Evolutionary conservation across 495 filamentous ascomycete species (phyloP), one percentile per base, ranked within the genome.

Genomic region (Chaetomium cochliodes): DNA sequence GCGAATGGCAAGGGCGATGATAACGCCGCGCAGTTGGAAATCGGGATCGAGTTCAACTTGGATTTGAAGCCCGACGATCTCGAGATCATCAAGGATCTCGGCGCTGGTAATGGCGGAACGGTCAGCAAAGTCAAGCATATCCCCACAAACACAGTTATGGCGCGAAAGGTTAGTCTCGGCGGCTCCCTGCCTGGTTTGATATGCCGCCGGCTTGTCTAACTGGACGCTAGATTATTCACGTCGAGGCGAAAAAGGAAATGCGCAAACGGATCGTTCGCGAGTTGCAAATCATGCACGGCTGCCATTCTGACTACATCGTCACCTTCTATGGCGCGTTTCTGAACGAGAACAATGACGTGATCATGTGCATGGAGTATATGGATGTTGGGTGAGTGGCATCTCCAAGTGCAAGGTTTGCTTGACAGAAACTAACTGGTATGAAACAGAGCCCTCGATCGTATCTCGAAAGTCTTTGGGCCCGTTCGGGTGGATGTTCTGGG

Each of bases 311-410:
- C 47, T 92, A 92, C 73, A 98, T 98, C 70, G 94, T 98, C 26
- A 96, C 88, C 16, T 98, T 98, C 76, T 97, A 97, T 70, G 94
- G 94, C 54, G 94, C 94, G 25, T 98, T 98, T 77, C 84, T 97
- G 63, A 97, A 96, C 70, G 92, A 97, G 69, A 89, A 88, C 52
- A 90, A 94, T 67, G 94, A 98, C 78, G 96, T 98, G 65, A 92
- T 97, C 65, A 89, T 98, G 89, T 98, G 94, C 74, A 98, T 98
- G 94, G 94, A 98, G 75, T 97, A 98, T 72, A 96, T 96, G 92
- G 94, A 98, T 80, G 91, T 92, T 77, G 96, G 96, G 94, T 98
- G 85, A 75, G 87, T 78, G 20, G 16, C 47, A 46, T 57, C 52
- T n/a, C 39, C 0, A 15, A 25, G 12, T 11, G 9, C 44, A 22